Percentiles rank a stretch among this genome's conserved stretches.
Conservation (phyloP, 2,329 filamentous ascomycete species). For the Pestalotiopsis sp. region DNA sequence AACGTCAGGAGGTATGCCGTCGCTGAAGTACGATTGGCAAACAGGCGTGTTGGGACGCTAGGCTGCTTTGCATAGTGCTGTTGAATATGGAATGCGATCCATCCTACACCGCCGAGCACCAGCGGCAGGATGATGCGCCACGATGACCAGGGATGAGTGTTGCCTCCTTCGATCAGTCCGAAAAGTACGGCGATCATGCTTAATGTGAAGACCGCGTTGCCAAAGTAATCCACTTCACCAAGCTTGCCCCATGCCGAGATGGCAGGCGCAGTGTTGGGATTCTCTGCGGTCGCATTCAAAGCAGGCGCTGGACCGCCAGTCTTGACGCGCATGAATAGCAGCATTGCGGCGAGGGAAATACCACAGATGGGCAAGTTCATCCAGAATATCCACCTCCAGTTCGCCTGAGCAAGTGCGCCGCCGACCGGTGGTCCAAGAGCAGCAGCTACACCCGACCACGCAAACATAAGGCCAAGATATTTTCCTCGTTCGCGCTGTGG, state of each 20-base stretch:
- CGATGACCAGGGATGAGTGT: background rate
- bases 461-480: conserved; percentile 36
- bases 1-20: conserved; percentile 35
- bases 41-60: background rate
- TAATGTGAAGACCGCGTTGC: background rate
- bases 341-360: background rate
- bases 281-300: background rate
- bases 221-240: background rate
- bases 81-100: conserved; percentile 2
- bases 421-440: conserved; percentile 30
- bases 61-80: background rate
- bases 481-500: conserved; percentile 45
- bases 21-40: conserved; percentile 37
- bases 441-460: conserved; percentile 31
- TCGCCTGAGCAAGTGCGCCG: conserved; percentile 15
- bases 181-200: background rate
- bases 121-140: background rate
- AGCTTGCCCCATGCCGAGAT: background rate
- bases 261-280: background rate
- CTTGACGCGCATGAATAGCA: background rate
- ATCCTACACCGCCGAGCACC: background rate
- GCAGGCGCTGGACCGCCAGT: background rate
- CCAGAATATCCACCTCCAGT: conserved; percentile 3
- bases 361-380: background rate
- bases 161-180: background rate